Evolutionary conservation across 2,329 filamentous ascomycete genomes (phyloP).

Genomic region (Clonostachys rhizophaga): DNA sequence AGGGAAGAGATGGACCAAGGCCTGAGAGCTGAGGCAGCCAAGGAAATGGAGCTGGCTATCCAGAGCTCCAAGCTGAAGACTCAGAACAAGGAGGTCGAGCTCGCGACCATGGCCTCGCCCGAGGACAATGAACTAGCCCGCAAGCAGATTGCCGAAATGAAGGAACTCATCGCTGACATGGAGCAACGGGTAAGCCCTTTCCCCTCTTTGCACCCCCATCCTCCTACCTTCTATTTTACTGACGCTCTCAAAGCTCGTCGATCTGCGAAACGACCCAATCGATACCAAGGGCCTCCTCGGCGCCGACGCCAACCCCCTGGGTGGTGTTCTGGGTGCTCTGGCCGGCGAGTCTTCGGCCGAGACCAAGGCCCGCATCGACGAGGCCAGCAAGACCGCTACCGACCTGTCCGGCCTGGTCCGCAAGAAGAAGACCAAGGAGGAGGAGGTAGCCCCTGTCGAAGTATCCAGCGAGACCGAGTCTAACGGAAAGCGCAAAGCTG

Average conservation of each 20-base stretch:
- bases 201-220: neutral
- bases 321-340: slow-evolving; percentile 59
- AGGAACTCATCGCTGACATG: slow-evolving; percentile 76
- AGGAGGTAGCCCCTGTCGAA: slow-evolving; percentile 10
- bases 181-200: slow-evolving; percentile 58
- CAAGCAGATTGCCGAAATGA: slow-evolving; percentile 65
- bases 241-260: slow-evolving; percentile 48
- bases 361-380: slow-evolving; percentile 60
- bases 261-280: slow-evolving; percentile 57
- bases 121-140: slow-evolving; percentile 63
- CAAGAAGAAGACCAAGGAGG: slow-evolving; percentile 55
- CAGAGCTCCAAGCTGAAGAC: slow-evolving; percentile 68
- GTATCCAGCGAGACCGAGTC: slow-evolving; percentile 18
- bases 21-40: slow-evolving; percentile 65
- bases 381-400: slow-evolving; percentile 69
- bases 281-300: slow-evolving; percentile 32
- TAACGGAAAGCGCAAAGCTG: slow-evolving; percentile 52
- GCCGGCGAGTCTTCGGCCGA: slow-evolving; percentile 55
- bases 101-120: slow-evolving; percentile 57
- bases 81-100: slow-evolving; percentile 62
- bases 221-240: slow-evolving; percentile 1
- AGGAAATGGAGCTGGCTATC: slow-evolving; percentile 70
- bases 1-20: slow-evolving; percentile 58
- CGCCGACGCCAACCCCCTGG: slow-evolving; percentile 35
- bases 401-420: slow-evolving; percentile 72